Evolutionary conservation across 768 basidiomycete genomes (phyloP).

Genomic region (Amanita subjunquillea): DNA sequence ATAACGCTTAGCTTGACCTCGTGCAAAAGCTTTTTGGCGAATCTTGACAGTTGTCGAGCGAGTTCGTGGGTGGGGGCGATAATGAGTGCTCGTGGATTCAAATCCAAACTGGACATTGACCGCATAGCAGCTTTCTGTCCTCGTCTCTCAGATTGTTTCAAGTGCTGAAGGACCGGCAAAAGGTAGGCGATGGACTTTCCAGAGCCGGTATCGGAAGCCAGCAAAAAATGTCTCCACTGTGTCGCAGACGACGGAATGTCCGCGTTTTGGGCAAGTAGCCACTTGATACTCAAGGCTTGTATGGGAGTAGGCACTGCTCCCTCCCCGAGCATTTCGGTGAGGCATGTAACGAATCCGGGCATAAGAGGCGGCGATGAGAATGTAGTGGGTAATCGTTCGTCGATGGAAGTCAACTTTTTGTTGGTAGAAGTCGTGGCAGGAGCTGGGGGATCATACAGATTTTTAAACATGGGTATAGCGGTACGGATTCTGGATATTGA

Average conservation of each 20-base stretch:
- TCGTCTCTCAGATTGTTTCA: slow-evolving; percentile 55
- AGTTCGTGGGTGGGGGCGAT: slow-evolving; percentile 89
- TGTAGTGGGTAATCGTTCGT: slow-evolving; percentile 16
- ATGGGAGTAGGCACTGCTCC: slow-evolving; percentile 61
- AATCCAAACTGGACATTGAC: slow-evolving; percentile 2
- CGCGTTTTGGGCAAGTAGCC: slow-evolving; percentile 32
- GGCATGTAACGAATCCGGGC: slow-evolving; percentile 47
- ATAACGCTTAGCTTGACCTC: slow-evolving; percentile 65
- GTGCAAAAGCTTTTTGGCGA: slow-evolving; percentile 70
- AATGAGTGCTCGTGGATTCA: slow-evolving; percentile 67
- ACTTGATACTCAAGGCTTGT: slow-evolving; percentile 64
- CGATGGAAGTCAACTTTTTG: neutral
- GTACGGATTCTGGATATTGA: neutral
- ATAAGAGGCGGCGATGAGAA: slow-evolving; percentile 68
- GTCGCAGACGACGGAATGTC: slow-evolving; percentile 10
- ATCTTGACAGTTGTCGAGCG: slow-evolving; percentile 64
- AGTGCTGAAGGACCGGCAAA: slow-evolving; percentile 67
- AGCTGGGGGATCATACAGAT: slow-evolving; percentile 2
- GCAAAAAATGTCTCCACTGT: slow-evolving; percentile 42
- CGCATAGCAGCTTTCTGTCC: slow-evolving; percentile 5
- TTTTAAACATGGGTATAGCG: slow-evolving; percentile 1
- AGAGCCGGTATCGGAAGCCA: slow-evolving; percentile 86
- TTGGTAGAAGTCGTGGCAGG: neutral
- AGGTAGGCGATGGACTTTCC: slow-evolving; percentile 90
- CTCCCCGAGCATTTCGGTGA: slow-evolving; percentile 49